These are phyloP conservation scores for Vitis labrusca DNA, from an alignment of 164 flowering plant genomes.

Conservation along the genomic window DNA sequence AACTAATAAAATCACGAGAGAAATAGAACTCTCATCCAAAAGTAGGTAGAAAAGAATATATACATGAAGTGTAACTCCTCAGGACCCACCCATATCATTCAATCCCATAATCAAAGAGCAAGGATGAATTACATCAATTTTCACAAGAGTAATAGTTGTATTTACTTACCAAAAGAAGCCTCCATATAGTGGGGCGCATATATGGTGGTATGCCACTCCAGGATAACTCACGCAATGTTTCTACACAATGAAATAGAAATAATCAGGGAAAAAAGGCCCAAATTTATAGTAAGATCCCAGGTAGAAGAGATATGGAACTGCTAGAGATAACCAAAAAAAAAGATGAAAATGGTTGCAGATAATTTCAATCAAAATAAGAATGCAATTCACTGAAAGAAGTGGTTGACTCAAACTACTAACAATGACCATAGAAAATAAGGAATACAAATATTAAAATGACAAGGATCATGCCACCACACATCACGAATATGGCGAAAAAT, in stretches of 20 bases:
- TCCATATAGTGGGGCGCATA: slow-evolving; percentile 90
- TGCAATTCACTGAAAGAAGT: no score
- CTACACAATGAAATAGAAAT: slow-evolving; percentile 38
- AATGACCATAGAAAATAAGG: no score
- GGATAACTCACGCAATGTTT: slow-evolving; percentile 80
- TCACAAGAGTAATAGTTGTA: no score
- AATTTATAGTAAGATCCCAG: background rate
- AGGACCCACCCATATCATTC: background rate
- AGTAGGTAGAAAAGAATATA: no score
- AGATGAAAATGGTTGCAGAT: no score
- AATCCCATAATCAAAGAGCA: background rate
- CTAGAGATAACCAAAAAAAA: no score
- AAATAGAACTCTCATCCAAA: no score
- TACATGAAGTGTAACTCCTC: background rate
- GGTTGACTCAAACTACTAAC: no score
- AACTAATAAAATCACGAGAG: background rate
- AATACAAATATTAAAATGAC: no score
- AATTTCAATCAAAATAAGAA: no score
- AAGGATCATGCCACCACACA: no score
- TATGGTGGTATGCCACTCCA: slow-evolving; percentile 97
- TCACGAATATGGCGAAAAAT: no score
- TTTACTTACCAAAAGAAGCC: slow-evolving; percentile 90
- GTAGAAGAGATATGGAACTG: background rate
- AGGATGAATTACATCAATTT: background rate
- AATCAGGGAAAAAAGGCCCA: background rate